Percentiles rank a stretch among this genome's conserved stretches.
Evolutionary conservation across 768 basidiomycete species (phyloP).

Genomic region (Pulveroboletus sp.): DNA sequence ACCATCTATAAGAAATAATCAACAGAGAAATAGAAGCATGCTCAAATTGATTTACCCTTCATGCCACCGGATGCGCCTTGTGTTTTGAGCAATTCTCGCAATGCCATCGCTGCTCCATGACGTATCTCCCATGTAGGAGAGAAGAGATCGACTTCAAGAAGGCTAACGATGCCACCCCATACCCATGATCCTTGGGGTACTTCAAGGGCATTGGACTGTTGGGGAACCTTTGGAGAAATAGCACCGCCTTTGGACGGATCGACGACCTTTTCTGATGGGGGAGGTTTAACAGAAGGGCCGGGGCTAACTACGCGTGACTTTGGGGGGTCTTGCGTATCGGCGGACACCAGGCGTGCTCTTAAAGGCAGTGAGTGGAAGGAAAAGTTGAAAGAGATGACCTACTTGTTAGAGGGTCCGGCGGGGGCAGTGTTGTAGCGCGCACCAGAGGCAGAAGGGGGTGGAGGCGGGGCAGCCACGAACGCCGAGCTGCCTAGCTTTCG

Average conservation of each 20-base stretch:
- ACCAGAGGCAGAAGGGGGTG: slow-evolving; percentile 55
- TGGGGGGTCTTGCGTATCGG: slow-evolving; percentile 52
- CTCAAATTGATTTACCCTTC: slow-evolving; percentile 47
- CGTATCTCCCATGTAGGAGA: slow-evolving; percentile 90
- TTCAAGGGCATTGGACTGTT: slow-evolving; percentile 74
- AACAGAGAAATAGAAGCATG: neutral
- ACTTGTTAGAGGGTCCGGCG: slow-evolving; percentile 60
- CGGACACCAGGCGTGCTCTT: slow-evolving; percentile 72
- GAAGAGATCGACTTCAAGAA: slow-evolving; percentile 81
- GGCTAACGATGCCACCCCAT: slow-evolving; percentile 79
- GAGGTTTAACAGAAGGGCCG: slow-evolving; percentile 36
- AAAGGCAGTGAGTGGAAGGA: slow-evolving; percentile 2
- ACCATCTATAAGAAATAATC: slow-evolving; percentile 41
- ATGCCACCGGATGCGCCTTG: slow-evolving; percentile 85
- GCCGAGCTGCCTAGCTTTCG: slow-evolving; percentile 84
- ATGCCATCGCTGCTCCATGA: slow-evolving; percentile 89
- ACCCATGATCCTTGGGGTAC: slow-evolving; percentile 77
- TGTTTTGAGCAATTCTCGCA: slow-evolving; percentile 81
- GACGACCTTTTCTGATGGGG: slow-evolving; percentile 61
- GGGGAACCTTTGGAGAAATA: slow-evolving; percentile 72
- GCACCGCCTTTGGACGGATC: slow-evolving; percentile 87
- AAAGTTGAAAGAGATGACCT: slow-evolving; percentile 16
- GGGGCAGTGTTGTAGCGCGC: slow-evolving; percentile 63
- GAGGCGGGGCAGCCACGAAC: slow-evolving; percentile 69
- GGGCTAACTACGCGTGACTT: slow-evolving; percentile 62